A percentile compares a stretch with the other conserved stretches of the same genome.
Evolutionary conservation across 2,329 filamentous ascomycete genomes (phyloP).

Genomic region (Sarocladium strictum): DNA sequence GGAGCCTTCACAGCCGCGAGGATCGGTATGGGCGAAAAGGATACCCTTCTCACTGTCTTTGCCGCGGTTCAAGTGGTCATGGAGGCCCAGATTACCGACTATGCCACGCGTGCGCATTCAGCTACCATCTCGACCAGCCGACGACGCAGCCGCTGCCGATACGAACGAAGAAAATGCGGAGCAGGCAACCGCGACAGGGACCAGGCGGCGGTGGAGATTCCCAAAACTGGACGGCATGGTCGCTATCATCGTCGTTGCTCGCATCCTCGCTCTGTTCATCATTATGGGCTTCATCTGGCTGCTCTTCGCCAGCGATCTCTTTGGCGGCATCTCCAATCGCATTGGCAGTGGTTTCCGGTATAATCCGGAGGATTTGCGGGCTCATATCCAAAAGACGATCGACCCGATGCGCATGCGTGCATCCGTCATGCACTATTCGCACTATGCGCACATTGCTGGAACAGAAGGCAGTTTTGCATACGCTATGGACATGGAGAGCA

Average conservation of each 20-base stretch:
- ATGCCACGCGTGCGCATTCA: conserved; percentile 38
- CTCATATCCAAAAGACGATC: conserved; percentile 67
- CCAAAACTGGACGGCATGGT: conserved; percentile 37
- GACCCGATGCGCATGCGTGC: conserved; percentile 65
- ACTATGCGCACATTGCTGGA: conserved; percentile 87
- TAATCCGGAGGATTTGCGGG: conserved; percentile 74
- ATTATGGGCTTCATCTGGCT: conserved; percentile 76
- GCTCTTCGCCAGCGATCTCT: conserved; percentile 79
- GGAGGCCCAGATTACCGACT: conserved; percentile 47
- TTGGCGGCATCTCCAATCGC: conserved; percentile 58
- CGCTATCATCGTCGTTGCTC: conserved; percentile 58
- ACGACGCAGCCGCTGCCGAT: conserved; percentile 14
- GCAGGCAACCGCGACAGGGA: conserved; percentile 20
- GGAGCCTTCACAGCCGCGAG: conserved; percentile 47
- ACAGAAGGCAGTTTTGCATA: conserved; percentile 86
- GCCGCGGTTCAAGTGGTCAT: conserved; percentile 49
- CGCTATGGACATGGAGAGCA: conserved; percentile 75
- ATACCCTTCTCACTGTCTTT: conserved; percentile 47
- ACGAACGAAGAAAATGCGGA: conserved; percentile 17
- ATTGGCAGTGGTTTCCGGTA: conserved; percentile 64
- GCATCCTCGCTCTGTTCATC: conserved; percentile 68
- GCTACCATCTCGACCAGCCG: conserved; percentile 25
- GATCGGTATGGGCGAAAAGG: conserved; percentile 48
- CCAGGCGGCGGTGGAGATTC: conserved; percentile 20
- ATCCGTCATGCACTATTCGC: conserved; percentile 70